These are phyloP conservation scores for Mucuna pruriens DNA, from an alignment of 306 rosid species.

Conservation along the genomic window DNA sequence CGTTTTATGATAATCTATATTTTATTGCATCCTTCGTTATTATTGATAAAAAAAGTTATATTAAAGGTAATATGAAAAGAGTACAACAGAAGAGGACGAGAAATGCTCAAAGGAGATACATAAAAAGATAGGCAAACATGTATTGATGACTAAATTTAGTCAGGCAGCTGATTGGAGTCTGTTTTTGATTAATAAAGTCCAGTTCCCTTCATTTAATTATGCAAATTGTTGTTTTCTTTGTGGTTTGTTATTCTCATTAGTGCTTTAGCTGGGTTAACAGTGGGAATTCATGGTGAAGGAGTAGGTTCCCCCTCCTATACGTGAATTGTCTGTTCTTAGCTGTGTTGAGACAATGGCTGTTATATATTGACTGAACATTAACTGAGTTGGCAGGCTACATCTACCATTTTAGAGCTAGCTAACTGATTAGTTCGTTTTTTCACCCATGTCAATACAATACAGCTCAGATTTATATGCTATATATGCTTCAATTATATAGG, in stretches of 20 bases:
- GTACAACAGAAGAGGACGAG: neutral
- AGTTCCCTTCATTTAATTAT: slow-evolving; percentile 2
- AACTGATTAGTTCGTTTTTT: neutral
- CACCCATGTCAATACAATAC: neutral
- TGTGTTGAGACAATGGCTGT: neutral
- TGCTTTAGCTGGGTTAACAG: neutral
- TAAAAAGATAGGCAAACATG: slow-evolving; percentile 2
- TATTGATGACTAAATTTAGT: slow-evolving; percentile 11
- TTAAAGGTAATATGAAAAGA: slow-evolving; percentile 8
- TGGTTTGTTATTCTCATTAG: neutral
- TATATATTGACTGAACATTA: neutral
- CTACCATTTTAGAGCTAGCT: neutral
- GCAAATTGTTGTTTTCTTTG: neutral
- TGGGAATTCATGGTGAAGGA: neutral
- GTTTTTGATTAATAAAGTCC: neutral
- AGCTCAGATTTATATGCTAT: neutral
- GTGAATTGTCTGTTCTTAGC: neutral
- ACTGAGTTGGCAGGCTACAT: neutral
- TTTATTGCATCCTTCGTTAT: slow-evolving; percentile 13
- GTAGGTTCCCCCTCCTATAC: neutral
- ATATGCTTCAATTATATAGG: neutral
- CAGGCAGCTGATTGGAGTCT: neutral
- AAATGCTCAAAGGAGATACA: slow-evolving; percentile 8
- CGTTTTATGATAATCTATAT: slow-evolving; percentile 29
- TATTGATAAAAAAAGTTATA: neutral